These are phyloP conservation scores for Talaromyces liani DNA, from an alignment of 495 filamentous ascomycete genomes.

Conservation along the genomic window DNA sequence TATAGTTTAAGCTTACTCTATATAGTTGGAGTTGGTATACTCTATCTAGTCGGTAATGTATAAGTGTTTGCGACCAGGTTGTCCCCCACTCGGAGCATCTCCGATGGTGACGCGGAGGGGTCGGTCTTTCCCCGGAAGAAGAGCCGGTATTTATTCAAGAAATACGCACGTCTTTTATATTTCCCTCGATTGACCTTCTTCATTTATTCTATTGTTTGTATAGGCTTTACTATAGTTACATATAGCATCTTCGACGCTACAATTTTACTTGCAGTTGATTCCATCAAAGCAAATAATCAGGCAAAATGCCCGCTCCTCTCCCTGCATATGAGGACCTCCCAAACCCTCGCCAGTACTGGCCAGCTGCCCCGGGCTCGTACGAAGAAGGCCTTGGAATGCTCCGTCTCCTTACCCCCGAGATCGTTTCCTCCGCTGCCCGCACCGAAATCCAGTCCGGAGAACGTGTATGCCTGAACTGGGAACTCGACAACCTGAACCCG, in stretches of 20 bases:
- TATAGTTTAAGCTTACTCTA: neutral
- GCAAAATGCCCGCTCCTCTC: conserved; percentile 2
- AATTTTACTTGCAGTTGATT: neutral
- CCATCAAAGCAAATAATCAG: neutral
- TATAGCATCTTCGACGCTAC: neutral
- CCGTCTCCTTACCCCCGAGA: conserved; percentile 38
- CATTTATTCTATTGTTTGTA: neutral
- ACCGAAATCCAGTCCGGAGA: conserved; percentile 42
- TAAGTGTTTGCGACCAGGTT: neutral
- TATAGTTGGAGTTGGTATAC: no score
- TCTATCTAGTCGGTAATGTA: neutral
- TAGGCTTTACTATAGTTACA: neutral
- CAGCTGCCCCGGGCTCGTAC: conserved; percentile 30
- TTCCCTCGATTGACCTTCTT: neutral
- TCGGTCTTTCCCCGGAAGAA: neutral
- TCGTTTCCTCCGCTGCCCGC: conserved; percentile 38
- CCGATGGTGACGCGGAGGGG: conserved; percentile 1
- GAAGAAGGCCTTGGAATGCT: conserved; percentile 50
- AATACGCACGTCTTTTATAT: no score
- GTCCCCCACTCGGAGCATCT: conserved; percentile 7
- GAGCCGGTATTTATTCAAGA: neutral
- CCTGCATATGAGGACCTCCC: conserved; percentile 39
- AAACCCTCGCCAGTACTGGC: conserved; percentile 42
- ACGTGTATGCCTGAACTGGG: conserved; percentile 45
- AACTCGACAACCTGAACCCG: conserved; percentile 40